Evolutionary conservation across 2,329 filamentous ascomycete species (phyloP), one percentile per base, ranked within the genome.

Genomic region (Coniochaeta sp.): DNA sequence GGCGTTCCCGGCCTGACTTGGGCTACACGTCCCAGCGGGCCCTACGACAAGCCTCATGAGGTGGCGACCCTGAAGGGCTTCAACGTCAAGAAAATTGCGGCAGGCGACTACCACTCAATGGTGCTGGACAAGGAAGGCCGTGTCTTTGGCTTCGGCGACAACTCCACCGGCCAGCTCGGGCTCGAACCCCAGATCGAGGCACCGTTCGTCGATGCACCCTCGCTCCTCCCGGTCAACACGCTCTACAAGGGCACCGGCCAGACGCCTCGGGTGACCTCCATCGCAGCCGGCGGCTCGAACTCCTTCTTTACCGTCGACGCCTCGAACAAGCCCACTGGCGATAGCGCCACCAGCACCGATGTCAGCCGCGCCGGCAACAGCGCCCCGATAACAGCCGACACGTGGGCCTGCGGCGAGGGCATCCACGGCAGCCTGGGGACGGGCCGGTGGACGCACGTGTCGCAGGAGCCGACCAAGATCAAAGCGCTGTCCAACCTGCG

Each of bases 71-170:
- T 97, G 2, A 84, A 83, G 60, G 89, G 87, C 6, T 89, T 88
- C 64, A 82, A 89, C 5, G 85, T 95, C 54, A 75, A 79, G 6
- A 83, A 90, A 65, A 88, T 98, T 61, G 93, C 93, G 1, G 79
- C 91, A 1, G 95, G 95, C 26, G 92, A 96, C 70, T 86, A 88
- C 65, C 95, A 99, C 75, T 96, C 91, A 4, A 76, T 96, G 1
- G 89, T 86, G 0, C 80, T 92, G 17, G 90, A 93, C 69, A 83
- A 84, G 62, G 80, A 88, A 58, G 93, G 93, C 17, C 84, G 86
- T 17, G 82, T 95, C 17, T 96, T 95, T 72, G 81, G 87, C 7
- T 98, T 96, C 75, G 95, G 95, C 40, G 93, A 98, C 73, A 98
- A 98, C 75, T 87, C 87, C 0, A 84, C 85, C 50, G 95, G 95